These are phyloP conservation scores for Oldenlandia corymbosa DNA, from an alignment of 257 asterid species.

Conservation along the genomic window DNA sequence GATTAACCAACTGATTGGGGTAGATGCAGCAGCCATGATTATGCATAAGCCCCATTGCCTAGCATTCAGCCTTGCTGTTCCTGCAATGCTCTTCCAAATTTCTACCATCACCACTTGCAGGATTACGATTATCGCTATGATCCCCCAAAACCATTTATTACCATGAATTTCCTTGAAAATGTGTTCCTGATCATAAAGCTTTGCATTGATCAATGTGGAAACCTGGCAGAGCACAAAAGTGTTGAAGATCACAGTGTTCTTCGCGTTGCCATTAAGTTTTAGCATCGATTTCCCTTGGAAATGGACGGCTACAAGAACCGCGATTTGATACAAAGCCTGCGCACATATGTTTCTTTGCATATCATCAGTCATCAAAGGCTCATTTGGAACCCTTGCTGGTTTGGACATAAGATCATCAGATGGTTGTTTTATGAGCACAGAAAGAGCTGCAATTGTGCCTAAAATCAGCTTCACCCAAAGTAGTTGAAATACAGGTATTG, in stretches of 20 bases:
- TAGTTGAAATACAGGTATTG: constrained; percentile 22
- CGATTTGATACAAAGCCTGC: constrained; percentile 13
- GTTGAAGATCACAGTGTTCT: constrained; percentile 15
- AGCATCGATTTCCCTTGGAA: constrained; percentile 16
- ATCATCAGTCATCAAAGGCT: constrained; percentile 8
- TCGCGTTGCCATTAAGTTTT: constrained; percentile 11
- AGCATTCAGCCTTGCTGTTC: constrained; percentile 8
- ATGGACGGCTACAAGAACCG: constrained; percentile 13
- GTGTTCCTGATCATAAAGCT: constrained; percentile 2
- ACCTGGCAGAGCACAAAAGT: constrained; percentile 27
- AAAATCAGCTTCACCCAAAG: constrained; percentile 22
- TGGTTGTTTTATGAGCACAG: constrained; percentile 14
- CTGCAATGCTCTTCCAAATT: constrained; percentile 17
- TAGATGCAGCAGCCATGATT: constrained; percentile 17
- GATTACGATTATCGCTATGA: constrained; percentile 7
- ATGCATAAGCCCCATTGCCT: constrained; percentile 17
- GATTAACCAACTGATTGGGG: constrained; percentile 9
- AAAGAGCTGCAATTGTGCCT: constrained; percentile 14
- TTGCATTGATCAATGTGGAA: constrained; percentile 11
- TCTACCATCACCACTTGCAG: constrained; percentile 11
- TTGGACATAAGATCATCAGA: constrained; percentile 13
- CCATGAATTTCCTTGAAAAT: constrained; percentile 15
- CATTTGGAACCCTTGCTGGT: constrained; percentile 3
- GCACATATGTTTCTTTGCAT: constrained; percentile 6
- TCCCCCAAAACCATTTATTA: constrained; percentile 14